Conservation (phyloP, 306 rosid species). For the Glycine soja region DNA sequence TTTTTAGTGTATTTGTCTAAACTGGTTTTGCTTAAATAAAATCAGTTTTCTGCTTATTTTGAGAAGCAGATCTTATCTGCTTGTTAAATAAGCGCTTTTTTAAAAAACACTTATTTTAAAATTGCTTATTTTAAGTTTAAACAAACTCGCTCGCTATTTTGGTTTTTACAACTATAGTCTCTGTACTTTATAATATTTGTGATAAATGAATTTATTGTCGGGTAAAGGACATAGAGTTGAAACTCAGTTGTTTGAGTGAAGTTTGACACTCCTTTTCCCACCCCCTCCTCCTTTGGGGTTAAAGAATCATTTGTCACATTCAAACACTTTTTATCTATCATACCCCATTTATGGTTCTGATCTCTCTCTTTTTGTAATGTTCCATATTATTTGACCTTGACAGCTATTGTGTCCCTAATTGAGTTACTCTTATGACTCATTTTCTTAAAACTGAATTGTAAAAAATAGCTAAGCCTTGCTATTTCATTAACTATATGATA, state of each 20-base stretch:
- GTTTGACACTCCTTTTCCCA: background rate
- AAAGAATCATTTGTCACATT: slow-evolving; percentile 32
- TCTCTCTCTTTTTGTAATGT: background rate
- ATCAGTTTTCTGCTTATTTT: too few species aligned
- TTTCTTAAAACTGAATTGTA: slow-evolving; percentile 26
- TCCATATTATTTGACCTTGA: slow-evolving; percentile 6
- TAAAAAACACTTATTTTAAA: too few species aligned
- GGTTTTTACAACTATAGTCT: background rate
- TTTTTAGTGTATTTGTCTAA: too few species aligned
- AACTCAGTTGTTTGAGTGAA: background rate
- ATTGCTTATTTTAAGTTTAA: too few species aligned
- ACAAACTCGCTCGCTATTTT: background rate
- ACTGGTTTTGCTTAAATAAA: too few species aligned
- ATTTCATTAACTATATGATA: background rate
- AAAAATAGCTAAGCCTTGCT: background rate
- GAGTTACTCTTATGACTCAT: slow-evolving; percentile 15
- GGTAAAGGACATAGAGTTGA: background rate
- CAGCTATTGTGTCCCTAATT: background rate
- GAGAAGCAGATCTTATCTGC: too few species aligned
- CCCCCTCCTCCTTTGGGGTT: background rate
- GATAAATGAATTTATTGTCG: background rate
- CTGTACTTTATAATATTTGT: background rate
- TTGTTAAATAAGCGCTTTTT: too few species aligned
- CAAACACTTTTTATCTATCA: background rate
- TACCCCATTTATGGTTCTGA: background rate